Base-by-base conservation (phyloP, 23 red algal species). In the Pyropia yezoensis region DNA sequence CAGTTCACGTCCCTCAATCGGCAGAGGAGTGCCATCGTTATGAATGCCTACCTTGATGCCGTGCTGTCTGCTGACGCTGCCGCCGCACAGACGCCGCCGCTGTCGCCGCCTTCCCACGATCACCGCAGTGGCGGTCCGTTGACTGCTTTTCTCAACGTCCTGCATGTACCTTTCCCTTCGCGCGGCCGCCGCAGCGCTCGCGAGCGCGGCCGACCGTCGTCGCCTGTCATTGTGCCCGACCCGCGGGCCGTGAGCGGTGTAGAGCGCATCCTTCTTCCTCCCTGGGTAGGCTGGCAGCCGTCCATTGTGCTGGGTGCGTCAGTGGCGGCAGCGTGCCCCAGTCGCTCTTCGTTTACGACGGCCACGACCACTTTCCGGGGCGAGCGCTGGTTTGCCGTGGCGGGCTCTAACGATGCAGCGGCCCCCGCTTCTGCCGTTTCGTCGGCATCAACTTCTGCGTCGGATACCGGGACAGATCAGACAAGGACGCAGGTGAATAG, bases 1-100 rank as follows among this genome's bases (percentile, higher is more conserved):
- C 83, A 96, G 27, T 96, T 96, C 61, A 78, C 85, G 20, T 88
- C 88, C 19, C 79, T 96, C n/a, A 96, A 96, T 73, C 87, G 88
- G 28, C 92, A 96, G 58, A 79, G 92, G 47, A 79, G 74, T 16
- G 70, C 91, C 17, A 69, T 96, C n/a, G 26, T 89, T 3, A 69
- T 88, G 47, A 77, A 96, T n/a, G 53, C 75, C 47, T 81, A 78
- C 70, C 22, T 84, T 8, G 27, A 75, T 56, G 45, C 67, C 49
- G 19, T 59, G 13, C 2, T 22, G 17, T 49, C 34, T 22, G 57
- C 17, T 58, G 32, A 65, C n/a, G 6, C 18, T 39, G 33, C 32
- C 18, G 62, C 18, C 4, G n/a, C 7, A 11, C 60, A 29, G 27
- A 2, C 14, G 33, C 26, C 20, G 7, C 26, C 7, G 18, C 26